Percentiles rank a stretch among this genome's conserved stretches.
Conservation (phyloP, 495 filamentous ascomycete species). For the Daldinia childiae region DNA sequence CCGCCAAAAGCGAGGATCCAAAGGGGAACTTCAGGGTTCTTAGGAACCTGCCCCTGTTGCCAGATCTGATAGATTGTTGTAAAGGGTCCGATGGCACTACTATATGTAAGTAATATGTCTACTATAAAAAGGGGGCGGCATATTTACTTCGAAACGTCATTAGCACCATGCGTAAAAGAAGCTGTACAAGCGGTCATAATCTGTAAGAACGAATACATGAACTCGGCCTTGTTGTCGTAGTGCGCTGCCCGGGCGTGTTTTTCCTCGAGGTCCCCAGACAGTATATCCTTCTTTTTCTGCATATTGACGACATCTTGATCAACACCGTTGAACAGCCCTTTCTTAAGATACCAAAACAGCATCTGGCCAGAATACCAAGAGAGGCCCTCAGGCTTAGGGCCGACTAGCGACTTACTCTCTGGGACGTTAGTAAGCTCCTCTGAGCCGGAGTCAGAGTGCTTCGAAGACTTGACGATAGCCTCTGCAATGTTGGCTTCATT, state of each 20-base stretch:
- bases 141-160: slow-evolving; percentile 73
- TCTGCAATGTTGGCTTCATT: slow-evolving; percentile 32
- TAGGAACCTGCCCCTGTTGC: slow-evolving; percentile 57
- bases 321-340: slow-evolving; percentile 65
- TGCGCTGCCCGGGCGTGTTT: slow-evolving; percentile 69
- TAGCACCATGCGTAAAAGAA: slow-evolving; percentile 82
- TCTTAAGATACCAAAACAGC: slow-evolving; percentile 59
- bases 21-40: slow-evolving; percentile 67
- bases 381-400: slow-evolving; percentile 48
- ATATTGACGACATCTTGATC: slow-evolving; percentile 66
- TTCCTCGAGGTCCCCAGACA: slow-evolving; percentile 64
- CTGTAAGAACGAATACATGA: slow-evolving; percentile 80
- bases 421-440: slow-evolving; percentile 29
- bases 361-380: slow-evolving; percentile 51
- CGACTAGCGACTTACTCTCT: slow-evolving; percentile 44
- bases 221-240: slow-evolving; percentile 80
- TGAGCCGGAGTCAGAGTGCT: slow-evolving; percentile 7
- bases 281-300: slow-evolving; percentile 49
- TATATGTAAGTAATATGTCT: not conserved
- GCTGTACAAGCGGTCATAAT: slow-evolving; percentile 77
- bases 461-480: slow-evolving; percentile 32
- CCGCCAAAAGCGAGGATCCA: slow-evolving; percentile 74
- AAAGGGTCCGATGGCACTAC: slow-evolving; percentile 72
- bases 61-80: slow-evolving; percentile 75
- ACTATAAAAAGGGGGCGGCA: not conserved